phyloP scores from a whole-genome alignment of 805 yeast genomes.

The Starmerella roubikii region DNA sequence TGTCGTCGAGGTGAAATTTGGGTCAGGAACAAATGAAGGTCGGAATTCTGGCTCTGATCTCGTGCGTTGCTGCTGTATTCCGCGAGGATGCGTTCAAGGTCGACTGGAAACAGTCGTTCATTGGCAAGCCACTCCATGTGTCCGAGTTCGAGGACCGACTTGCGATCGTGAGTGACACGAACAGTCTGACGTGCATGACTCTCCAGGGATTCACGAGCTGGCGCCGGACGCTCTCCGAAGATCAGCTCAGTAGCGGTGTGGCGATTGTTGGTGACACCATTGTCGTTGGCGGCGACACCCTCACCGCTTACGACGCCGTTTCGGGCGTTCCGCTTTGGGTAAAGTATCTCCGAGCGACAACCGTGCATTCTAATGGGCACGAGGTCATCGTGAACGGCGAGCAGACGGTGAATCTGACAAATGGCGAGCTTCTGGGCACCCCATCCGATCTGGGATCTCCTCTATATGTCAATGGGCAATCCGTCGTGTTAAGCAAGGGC shows the following conservation, averaged over 20 bases:
- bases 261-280: constrained; percentile 5
- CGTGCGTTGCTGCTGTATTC: constrained; percentile 22
- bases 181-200: constrained; percentile 20
- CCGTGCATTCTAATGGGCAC: background rate
- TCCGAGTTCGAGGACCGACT: constrained; percentile 10
- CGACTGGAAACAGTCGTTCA: constrained; percentile 24
- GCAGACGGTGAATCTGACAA: background rate
- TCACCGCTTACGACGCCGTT: constrained; percentile 10
- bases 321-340: constrained; percentile 15
- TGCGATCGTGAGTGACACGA: constrained; percentile 17
- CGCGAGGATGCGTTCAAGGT: constrained; percentile 25
- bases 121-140: constrained; percentile 20
- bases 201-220: constrained; percentile 22
- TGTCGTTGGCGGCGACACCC: constrained; percentile 8
- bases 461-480: background rate
- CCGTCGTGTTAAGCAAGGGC: background rate
- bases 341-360: background rate
- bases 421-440: background rate
- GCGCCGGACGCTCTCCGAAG: constrained; percentile 18
- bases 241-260: constrained; percentile 7
- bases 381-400: background rate
- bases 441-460: background rate
- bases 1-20: no score
- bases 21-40: no score
- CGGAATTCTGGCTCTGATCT: constrained; percentile 5